Conservation (phyloP, 2,329 filamentous ascomycete genomes). For the Dothiorella sarmentorum region DNA sequence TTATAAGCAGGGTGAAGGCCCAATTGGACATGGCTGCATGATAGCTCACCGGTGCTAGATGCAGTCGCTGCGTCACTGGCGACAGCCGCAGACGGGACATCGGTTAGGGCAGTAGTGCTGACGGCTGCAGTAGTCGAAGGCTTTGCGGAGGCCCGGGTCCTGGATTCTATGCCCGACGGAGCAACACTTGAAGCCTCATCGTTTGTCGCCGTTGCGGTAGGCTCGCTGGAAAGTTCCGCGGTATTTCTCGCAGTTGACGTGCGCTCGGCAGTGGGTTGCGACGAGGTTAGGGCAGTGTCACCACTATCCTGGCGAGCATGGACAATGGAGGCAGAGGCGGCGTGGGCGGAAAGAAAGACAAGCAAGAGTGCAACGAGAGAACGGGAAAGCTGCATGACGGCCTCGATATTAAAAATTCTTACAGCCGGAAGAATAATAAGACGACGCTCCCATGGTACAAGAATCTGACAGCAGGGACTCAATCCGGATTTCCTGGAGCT, state of each 20-base stretch:
- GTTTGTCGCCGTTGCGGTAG: neutral
- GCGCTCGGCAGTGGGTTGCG: neutral
- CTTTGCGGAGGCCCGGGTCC: constrained; percentile 3
- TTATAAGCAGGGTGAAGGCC: neutral
- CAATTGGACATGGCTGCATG: constrained; percentile 1
- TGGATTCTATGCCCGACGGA: neutral
- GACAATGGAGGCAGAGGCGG: neutral
- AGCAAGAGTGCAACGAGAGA: constrained; percentile 6
- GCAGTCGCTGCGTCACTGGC: constrained; percentile 24
- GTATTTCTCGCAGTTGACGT: neutral
- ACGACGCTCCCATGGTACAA: constrained; percentile 5
- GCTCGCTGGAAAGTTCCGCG: neutral
- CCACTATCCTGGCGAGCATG: neutral
- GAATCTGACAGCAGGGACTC: neutral
- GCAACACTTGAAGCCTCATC: neutral
- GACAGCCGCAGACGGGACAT: constrained; percentile 24
- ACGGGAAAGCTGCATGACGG: constrained; percentile 7
- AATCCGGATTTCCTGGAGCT: neutral
- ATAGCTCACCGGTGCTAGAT: constrained; percentile 24
- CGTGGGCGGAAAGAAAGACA: neutral
- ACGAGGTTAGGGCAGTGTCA: neutral
- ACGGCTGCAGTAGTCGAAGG: neutral
- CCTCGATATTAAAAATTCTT: constrained; percentile 3
- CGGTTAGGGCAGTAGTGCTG: constrained; percentile 17
- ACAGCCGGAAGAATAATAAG: neutral